These are phyloP conservation scores for Penicillium psychrosexuale DNA, from an alignment of 2,329 filamentous ascomycete species.

Conservation along the genomic window DNA sequence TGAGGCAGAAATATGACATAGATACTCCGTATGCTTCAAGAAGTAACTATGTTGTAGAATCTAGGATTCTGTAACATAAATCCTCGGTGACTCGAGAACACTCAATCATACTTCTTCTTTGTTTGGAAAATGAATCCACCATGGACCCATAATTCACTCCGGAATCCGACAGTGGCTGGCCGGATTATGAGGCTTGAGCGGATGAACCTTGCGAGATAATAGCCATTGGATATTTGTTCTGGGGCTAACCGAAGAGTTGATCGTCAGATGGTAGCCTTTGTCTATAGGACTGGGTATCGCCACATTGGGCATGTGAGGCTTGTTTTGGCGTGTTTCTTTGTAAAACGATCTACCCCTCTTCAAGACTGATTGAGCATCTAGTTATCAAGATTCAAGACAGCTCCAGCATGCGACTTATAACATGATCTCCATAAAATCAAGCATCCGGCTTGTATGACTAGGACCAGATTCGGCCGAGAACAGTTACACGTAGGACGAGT, in stretches of 20 bases:
- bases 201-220: neutral
- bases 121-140: neutral
- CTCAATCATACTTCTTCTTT: neutral
- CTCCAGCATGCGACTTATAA: neutral
- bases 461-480: neutral
- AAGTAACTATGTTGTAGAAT: neutral
- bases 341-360: neutral
- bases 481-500: slow-evolving; percentile 14
- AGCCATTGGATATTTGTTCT: neutral
- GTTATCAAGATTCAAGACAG: neutral
- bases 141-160: neutral
- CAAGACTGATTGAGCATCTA: neutral
- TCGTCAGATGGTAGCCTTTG: neutral
- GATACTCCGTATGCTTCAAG: neutral
- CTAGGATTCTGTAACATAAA: neutral
- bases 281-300: neutral
- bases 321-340: slow-evolving; percentile 1
- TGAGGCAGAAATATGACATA: neutral
- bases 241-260: neutral
- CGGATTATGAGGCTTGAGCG: neutral
- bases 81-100: neutral
- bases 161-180: neutral
- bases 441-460: neutral
- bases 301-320: neutral
- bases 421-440: neutral